Conservation (phyloP, 208 protist genomes). For the Leishmania aethiopica region DNA sequence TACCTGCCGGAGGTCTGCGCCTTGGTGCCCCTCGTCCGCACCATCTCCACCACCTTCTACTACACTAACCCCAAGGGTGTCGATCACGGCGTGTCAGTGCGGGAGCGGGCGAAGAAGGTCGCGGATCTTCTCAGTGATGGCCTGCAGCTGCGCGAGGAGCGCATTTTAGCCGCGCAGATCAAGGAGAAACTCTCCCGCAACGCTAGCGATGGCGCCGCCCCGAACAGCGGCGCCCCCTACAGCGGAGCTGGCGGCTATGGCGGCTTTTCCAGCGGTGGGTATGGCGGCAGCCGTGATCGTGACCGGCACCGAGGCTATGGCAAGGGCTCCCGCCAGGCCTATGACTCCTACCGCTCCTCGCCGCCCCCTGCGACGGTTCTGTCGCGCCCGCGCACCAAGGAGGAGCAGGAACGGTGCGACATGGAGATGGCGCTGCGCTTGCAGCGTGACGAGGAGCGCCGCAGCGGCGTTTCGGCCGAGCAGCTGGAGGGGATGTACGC, state of each 20-base stretch:
- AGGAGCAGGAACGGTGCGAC: constrained; percentile 88
- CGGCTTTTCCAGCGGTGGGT: constrained; percentile 1
- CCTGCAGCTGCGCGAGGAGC: constrained; percentile 77
- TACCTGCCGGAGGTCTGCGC: constrained; percentile 75
- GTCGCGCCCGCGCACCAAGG: constrained; percentile 47
- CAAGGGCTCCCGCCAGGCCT: constrained; percentile 23
- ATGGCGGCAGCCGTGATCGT: not conserved
- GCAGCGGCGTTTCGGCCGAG: constrained; percentile 58
- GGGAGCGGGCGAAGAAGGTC: constrained; percentile 85
- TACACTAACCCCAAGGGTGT: constrained; percentile 87
- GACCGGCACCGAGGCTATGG: constrained; percentile 11
- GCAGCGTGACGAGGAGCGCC: constrained; percentile 87
- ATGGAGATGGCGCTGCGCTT: constrained; percentile 84
- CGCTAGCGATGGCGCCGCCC: constrained; percentile 39
- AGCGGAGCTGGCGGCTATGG: not conserved
- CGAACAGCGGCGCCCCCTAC: constrained; percentile 24
- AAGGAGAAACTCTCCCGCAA: constrained; percentile 67
- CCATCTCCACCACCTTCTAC: constrained; percentile 81
- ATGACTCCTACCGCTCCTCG: constrained; percentile 29
- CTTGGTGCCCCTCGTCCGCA: constrained; percentile 64
- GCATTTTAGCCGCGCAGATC: constrained; percentile 67
- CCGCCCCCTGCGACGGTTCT: constrained; percentile 5
- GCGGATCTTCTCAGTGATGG: constrained; percentile 83
- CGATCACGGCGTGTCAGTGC: constrained; percentile 88
- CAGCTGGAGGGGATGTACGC: constrained; percentile 81